These are phyloP conservation scores for Saccharomycopsis selenospora DNA, from an alignment of 805 yeast species.

Conservation along the genomic window DNA sequence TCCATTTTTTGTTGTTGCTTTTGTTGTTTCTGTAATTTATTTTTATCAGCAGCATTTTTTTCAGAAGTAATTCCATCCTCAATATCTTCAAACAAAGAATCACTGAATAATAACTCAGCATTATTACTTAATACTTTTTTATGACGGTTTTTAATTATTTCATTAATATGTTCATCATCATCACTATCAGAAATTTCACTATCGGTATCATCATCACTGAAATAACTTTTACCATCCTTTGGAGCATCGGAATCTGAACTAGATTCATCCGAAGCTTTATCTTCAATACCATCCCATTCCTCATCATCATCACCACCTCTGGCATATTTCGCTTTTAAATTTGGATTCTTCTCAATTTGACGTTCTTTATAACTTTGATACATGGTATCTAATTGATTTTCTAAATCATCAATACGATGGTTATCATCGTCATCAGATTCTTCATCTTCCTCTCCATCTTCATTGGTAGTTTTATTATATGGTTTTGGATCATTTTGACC, in stretches of 20 bases:
- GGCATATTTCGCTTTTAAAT: slow-evolving; percentile 57
- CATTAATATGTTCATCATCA: slow-evolving; percentile 63
- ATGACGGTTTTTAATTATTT: slow-evolving; percentile 49
- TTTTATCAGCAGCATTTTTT: slow-evolving; percentile 3
- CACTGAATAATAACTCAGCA: slow-evolving; percentile 42
- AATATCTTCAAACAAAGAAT: slow-evolving; percentile 40
- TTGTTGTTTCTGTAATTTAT: slow-evolving; percentile 2
- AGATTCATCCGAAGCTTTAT: slow-evolving; percentile 33
- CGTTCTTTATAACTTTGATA: slow-evolving; percentile 62
- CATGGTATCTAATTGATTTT: slow-evolving; percentile 77
- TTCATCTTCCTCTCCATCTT: slow-evolving; percentile 28
- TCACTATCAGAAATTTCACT: slow-evolving; percentile 45
- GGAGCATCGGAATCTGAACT: slow-evolving; percentile 22
- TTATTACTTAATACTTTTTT: slow-evolving; percentile 31
- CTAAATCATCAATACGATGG: slow-evolving; percentile 62
- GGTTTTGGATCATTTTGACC: slow-evolving; percentile 36
- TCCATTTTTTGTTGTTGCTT: slow-evolving; percentile 19
- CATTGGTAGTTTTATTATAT: slow-evolving; percentile 24
- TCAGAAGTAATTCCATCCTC: slow-evolving; percentile 4
- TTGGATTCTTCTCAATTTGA: slow-evolving; percentile 62
- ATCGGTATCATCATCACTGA: slow-evolving; percentile 35
- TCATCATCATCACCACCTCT: slow-evolving; percentile 74
- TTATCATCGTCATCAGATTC: slow-evolving; percentile 29
- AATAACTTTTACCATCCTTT: slow-evolving; percentile 35
- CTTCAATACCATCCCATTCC: slow-evolving; percentile 69